Evolutionary conservation across 1,284 basidiomycete genomes (phyloP).

Genomic region (Pholiota adiposa): DNA sequence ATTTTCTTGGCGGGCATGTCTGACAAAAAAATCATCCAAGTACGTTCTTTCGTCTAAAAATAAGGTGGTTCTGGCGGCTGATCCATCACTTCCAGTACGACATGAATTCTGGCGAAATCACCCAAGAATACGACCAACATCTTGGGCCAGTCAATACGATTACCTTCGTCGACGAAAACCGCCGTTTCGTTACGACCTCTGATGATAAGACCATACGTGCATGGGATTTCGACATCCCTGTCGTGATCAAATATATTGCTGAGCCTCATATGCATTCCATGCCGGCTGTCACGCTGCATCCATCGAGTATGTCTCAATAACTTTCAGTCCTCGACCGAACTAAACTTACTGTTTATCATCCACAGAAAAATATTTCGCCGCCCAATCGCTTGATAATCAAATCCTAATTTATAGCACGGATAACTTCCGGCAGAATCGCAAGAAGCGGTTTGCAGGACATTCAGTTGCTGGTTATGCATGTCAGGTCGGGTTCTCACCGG

Average conservation of each 20-base stretch:
- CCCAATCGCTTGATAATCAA: slow-evolving; percentile 98
- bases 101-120: slow-evolving; percentile 90
- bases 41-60: slow-evolving; percentile 38
- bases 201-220: slow-evolving; percentile 99
- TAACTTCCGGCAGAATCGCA: slow-evolving; percentile 96
- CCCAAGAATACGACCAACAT: slow-evolving; percentile 99
- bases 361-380: slow-evolving; percentile 93
- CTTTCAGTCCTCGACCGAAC: slow-evolving; percentile 13
- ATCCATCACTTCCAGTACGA: slow-evolving; percentile 72
- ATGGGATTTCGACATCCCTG: slow-evolving; percentile 98
- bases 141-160: slow-evolving; percentile 98
- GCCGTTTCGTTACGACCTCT: slow-evolving; percentile 97
- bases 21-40: slow-evolving; percentile 99
- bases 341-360: slow-evolving; percentile 19
- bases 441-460: slow-evolving; percentile 98
- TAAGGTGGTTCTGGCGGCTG: not conserved
- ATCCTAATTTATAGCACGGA: slow-evolving; percentile 97
- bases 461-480: slow-evolving; percentile 97
- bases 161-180: slow-evolving; percentile 96
- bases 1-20: slow-evolving; percentile 98
- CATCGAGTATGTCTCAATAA: slow-evolving; percentile 72
- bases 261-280: slow-evolving; percentile 99
- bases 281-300: slow-evolving; percentile 96
- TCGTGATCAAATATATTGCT: slow-evolving; percentile 99
- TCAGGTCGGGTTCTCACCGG: slow-evolving; percentile 95